phyloP scores from a whole-genome alignment of 1,284 basidiomycete species.

The Heterobasidion irregulare region DNA sequence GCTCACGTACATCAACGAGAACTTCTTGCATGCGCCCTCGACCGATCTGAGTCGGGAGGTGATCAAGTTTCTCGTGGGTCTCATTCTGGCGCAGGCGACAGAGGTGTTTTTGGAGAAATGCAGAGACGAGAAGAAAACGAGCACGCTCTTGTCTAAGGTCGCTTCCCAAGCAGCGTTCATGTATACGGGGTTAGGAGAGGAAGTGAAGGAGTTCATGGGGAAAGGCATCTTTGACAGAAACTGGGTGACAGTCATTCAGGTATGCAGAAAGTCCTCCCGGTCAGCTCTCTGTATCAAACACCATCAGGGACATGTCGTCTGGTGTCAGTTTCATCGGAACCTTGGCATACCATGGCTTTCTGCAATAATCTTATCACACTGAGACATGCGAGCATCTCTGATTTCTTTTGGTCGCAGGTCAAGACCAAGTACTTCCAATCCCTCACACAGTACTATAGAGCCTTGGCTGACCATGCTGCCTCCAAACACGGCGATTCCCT shows the following conservation, averaged over 20 bases:
- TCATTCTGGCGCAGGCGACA: constrained; percentile 90
- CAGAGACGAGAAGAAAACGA: constrained; percentile 82
- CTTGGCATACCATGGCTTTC: too few species aligned
- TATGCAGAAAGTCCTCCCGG: constrained; percentile 20
- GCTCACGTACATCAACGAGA: constrained; percentile 99
- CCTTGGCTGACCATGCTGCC: constrained; percentile 68
- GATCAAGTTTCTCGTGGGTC: constrained; percentile 82
- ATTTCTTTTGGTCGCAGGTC: constrained; percentile 40
- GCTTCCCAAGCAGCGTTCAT: constrained; percentile 78
- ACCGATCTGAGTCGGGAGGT: constrained; percentile 94
- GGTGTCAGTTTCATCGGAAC: too few species aligned
- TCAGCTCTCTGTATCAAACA: neutral
- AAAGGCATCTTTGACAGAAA: constrained; percentile 95
- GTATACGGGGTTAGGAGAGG: constrained; percentile 77
- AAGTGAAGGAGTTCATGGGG: constrained; percentile 92
- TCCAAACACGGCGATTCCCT: constrained; percentile 85
- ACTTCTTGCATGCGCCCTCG: constrained; percentile 98
- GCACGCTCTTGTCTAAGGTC: constrained; percentile 77
- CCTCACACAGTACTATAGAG: constrained; percentile 83
- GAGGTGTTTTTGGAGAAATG: constrained; percentile 98
- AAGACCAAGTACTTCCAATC: constrained; percentile 90
- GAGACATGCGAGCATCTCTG: constrained; percentile 41
- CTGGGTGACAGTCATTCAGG: constrained; percentile 85
- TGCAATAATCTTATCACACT: constrained; percentile 21
- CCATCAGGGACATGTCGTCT: neutral